These are phyloP conservation scores for Mycena filopes DNA, from an alignment of 768 basidiomycete genomes.

Conservation along the genomic window DNA sequence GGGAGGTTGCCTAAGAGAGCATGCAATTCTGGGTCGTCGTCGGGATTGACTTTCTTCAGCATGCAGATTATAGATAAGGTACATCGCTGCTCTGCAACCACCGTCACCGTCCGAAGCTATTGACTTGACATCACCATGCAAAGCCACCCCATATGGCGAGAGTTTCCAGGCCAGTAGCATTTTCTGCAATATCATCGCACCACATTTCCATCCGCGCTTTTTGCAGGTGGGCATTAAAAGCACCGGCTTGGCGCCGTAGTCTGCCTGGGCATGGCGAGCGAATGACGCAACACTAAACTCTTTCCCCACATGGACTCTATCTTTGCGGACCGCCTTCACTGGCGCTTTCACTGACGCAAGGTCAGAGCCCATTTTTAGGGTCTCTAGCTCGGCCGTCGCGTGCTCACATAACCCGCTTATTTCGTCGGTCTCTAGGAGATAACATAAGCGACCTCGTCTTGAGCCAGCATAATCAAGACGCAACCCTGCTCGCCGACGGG, in stretches of 20 bases:
- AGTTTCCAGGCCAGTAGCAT: constrained; percentile 12
- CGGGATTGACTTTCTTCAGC: not conserved
- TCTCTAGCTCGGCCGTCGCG: constrained; percentile 20
- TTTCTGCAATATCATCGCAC: not conserved
- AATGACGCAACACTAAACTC: constrained; percentile 43
- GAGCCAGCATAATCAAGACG: constrained; percentile 32
- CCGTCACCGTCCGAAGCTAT: constrained; percentile 15
- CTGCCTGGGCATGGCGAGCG: constrained; percentile 17
- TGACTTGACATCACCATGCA: not conserved
- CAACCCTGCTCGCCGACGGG: constrained; percentile 28
- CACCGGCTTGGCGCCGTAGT: constrained; percentile 12
- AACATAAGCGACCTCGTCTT: constrained; percentile 41
- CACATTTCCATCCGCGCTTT: constrained; percentile 12
- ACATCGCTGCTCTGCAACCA: not conserved
- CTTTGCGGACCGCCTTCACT: constrained; percentile 30
- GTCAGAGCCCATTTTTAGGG: constrained; percentile 36
- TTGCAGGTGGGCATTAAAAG: constrained; percentile 19
- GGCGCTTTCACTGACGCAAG: constrained; percentile 21
- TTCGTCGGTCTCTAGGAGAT: constrained; percentile 14
- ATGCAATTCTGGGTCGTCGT: not conserved
- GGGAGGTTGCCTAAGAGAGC: not conserved
- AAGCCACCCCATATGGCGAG: constrained; percentile 7
- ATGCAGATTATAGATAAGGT: constrained; percentile 30
- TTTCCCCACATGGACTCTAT: constrained; percentile 40
- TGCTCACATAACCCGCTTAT: constrained; percentile 45